phyloP scores from a whole-genome alignment of 495 filamentous ascomycete genomes.

The Melanomma pulvis-pyrius region DNA sequence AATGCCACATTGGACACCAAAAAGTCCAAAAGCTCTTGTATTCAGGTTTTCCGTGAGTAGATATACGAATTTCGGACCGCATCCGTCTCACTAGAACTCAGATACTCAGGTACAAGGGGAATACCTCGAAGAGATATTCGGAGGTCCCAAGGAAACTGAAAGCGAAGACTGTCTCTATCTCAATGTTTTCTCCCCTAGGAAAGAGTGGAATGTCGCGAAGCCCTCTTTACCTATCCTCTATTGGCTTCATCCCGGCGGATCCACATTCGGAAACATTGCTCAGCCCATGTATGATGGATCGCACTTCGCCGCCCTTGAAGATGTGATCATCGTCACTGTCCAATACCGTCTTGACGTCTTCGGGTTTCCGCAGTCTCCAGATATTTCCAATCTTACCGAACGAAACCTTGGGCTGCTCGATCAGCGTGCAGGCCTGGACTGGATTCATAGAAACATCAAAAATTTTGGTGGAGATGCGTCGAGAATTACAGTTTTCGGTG shows the following conservation, averaged over 20 bases:
- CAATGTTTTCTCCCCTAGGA: conserved; percentile 42
- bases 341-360: conserved; percentile 30
- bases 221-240: conserved; percentile 42
- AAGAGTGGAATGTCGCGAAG: conserved; percentile 46
- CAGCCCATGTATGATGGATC: conserved; percentile 22
- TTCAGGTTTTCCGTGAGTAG: conserved; percentile 1
- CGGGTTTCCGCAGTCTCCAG: conserved; percentile 16
- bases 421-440: conserved; percentile 18
- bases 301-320: conserved; percentile 18
- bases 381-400: conserved; percentile 12
- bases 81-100: background rate
- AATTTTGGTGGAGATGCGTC: conserved; percentile 14
- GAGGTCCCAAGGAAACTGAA: conserved; percentile 38
- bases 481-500: conserved; percentile 21
- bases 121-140: conserved; percentile 37
- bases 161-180: conserved; percentile 48
- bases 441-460: conserved; percentile 19
- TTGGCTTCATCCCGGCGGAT: conserved; percentile 31
- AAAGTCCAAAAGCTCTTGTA: background rate
- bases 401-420: conserved; percentile 22
- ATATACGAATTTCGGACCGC: background rate
- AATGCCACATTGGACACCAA: background rate
- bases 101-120: background rate
- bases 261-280: conserved; percentile 9
- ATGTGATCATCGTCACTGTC: conserved; percentile 24